These are phyloP conservation scores for Staphylotrichum longicolle DNA, from an alignment of 495 filamentous ascomycete species.

Conservation along the genomic window DNA sequence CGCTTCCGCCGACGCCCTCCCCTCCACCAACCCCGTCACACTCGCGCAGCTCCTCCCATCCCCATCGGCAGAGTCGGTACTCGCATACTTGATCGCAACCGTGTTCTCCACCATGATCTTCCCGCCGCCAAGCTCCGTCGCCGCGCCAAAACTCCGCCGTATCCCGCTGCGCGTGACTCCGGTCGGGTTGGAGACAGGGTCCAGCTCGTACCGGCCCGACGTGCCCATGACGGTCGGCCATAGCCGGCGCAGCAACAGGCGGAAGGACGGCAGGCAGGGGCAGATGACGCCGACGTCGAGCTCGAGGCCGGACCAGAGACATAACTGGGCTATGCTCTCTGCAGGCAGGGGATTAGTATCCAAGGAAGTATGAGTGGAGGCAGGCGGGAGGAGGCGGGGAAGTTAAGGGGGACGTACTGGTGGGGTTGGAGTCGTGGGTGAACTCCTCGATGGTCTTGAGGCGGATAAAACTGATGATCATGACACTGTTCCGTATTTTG, in stretches of 20 bases:
- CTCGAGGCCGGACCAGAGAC: constrained; percentile 35
- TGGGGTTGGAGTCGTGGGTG: constrained; percentile 28
- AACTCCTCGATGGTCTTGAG: constrained; percentile 34
- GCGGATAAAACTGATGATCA: constrained; percentile 33
- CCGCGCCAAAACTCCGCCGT: background rate
- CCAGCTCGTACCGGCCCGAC: constrained; percentile 21
- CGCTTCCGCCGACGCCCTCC: too few species aligned
- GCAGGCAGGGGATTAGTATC: background rate
- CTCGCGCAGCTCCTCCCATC: too few species aligned
- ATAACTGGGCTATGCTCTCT: constrained; percentile 31
- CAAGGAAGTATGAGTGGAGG: too few species aligned
- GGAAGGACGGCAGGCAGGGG: constrained; percentile 34
- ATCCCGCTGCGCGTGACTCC: background rate
- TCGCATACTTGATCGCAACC: too few species aligned
- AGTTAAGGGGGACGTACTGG: constrained; percentile 16
- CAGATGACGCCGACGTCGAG: constrained; percentile 36
- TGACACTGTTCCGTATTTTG: constrained; percentile 21
- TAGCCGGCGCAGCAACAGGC: constrained; percentile 27
- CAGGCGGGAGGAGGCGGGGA: too few species aligned
- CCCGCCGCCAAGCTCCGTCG: too few species aligned
- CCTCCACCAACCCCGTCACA: too few species aligned
- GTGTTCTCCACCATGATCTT: too few species aligned
- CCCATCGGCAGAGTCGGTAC: too few species aligned
- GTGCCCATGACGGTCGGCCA: constrained; percentile 24
- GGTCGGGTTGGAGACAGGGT: background rate